Conservation (phyloP, 78 protist genomes). For the Chrysochromulina parva region DNA sequence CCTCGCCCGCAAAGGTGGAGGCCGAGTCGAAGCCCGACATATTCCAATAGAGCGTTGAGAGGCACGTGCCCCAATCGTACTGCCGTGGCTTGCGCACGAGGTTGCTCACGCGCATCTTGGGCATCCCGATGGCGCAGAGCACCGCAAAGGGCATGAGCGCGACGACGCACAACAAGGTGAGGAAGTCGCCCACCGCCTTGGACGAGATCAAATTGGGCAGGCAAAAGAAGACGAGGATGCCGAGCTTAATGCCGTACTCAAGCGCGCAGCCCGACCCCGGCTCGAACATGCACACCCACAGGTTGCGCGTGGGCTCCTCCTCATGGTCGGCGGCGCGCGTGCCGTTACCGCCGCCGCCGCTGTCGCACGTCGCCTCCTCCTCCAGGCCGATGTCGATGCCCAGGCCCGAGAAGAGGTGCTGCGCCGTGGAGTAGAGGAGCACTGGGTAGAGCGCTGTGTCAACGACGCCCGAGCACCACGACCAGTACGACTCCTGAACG, state of each 20-base stretch:
- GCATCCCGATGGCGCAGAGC: background rate
- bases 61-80: too few species aligned
- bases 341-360: background rate
- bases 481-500: conserved; percentile 46
- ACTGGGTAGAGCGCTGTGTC: conserved; percentile 37
- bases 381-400: background rate
- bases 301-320: background rate
- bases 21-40: conserved; percentile 34
- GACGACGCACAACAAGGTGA: background rate
- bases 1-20: conserved; percentile 49
- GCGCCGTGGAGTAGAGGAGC: background rate
- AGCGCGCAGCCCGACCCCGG: background rate
- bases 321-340: too few species aligned
- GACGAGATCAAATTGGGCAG: background rate
- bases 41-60: background rate
- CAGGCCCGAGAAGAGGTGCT: background rate
- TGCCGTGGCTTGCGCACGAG: too few species aligned
- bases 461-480: conserved; percentile 36
- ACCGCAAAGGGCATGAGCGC: background rate
- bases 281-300: background rate
- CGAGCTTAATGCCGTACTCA: background rate
- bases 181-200: background rate
- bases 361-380: background rate
- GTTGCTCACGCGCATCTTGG: too few species aligned
- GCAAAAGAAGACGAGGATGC: background rate